Evolutionary conservation across 176 grass and related monocot genomes (phyloP).

Genomic region (Puya raimondii): DNA sequence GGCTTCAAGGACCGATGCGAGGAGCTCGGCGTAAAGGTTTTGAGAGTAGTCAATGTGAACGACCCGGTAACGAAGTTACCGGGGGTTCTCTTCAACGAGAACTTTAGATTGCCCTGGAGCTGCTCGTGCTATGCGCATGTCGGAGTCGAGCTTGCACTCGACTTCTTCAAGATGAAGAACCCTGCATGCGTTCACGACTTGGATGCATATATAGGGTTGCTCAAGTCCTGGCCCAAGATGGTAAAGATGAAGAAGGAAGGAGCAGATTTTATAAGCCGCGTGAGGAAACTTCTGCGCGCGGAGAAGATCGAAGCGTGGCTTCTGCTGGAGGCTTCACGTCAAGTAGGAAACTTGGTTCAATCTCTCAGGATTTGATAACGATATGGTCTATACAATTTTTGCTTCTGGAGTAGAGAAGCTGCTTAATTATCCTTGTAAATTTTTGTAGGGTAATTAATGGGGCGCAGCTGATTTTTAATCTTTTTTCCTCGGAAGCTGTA

Average conservation of each 20-base stretch:
- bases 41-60: constrained; percentile 58
- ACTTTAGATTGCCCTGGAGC: constrained; percentile 50
- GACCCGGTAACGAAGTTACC: constrained; percentile 66
- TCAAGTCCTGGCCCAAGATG: constrained; percentile 47
- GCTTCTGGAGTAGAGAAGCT: too few species aligned
- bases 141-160: constrained; percentile 50
- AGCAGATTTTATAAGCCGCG: constrained; percentile 25
- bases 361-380: constrained; percentile 37
- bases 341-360: constrained; percentile 44
- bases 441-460: too few species aligned
- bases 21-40: constrained; percentile 60
- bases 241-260: constrained; percentile 27
- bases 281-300: constrained; percentile 30
- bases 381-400: neutral
- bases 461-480: too few species aligned
- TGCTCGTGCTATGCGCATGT: constrained; percentile 60
- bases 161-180: constrained; percentile 61
- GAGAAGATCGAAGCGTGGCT: constrained; percentile 40
- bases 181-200: constrained; percentile 70
- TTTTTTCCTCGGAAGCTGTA: too few species aligned
- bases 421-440: too few species aligned
- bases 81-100: constrained; percentile 61
- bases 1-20: constrained; percentile 67
- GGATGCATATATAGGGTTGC: constrained; percentile 47
- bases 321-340: constrained; percentile 42